phyloP scores from a whole-genome alignment of 257 asterid genomes.

The Primulina eburnea region DNA sequence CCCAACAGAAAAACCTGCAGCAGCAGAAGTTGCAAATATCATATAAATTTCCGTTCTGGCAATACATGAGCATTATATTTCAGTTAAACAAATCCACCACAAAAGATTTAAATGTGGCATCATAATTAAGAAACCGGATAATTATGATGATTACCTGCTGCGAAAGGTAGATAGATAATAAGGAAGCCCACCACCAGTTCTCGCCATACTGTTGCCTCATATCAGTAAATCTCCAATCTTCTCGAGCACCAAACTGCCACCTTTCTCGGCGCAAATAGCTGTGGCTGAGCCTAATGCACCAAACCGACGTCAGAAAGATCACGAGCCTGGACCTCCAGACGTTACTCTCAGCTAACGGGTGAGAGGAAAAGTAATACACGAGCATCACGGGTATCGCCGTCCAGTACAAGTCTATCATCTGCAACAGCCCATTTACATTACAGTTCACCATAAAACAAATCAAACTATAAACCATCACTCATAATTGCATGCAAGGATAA shows the following conservation, averaged over 20 bases:
- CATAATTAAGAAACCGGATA: background rate
- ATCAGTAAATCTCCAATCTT: conserved; percentile 90
- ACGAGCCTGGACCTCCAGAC: conserved; percentile 64
- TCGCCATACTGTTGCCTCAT: conserved; percentile 58
- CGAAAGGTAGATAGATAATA: conserved; percentile 69
- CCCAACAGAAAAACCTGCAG: conserved; percentile 78
- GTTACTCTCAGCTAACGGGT: conserved; percentile 49
- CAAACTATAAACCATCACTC: background rate
- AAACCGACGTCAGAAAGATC: conserved; percentile 62
- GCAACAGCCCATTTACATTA: conserved; percentile 22
- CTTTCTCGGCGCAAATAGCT: conserved; percentile 93
- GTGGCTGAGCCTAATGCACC: conserved; percentile 81
- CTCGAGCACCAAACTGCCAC: conserved; percentile 94
- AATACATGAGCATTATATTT: conserved; percentile 30
- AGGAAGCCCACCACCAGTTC: conserved; percentile 94
- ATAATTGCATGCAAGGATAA: background rate
- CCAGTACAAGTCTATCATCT: conserved; percentile 96
- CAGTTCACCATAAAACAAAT: conserved; percentile 8
- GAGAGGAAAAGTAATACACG: conserved; percentile 61
- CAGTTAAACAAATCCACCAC: background rate
- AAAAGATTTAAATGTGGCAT: background rate
- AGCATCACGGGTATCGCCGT: conserved; percentile 78
- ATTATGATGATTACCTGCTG: conserved; percentile 60
- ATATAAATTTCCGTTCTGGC: conserved; percentile 18
- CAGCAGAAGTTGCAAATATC: background rate